These are phyloP conservation scores for Xenosphaeropsis pyriputrescens DNA, from an alignment of 2,329 filamentous ascomycete species.

Conservation along the genomic window DNA sequence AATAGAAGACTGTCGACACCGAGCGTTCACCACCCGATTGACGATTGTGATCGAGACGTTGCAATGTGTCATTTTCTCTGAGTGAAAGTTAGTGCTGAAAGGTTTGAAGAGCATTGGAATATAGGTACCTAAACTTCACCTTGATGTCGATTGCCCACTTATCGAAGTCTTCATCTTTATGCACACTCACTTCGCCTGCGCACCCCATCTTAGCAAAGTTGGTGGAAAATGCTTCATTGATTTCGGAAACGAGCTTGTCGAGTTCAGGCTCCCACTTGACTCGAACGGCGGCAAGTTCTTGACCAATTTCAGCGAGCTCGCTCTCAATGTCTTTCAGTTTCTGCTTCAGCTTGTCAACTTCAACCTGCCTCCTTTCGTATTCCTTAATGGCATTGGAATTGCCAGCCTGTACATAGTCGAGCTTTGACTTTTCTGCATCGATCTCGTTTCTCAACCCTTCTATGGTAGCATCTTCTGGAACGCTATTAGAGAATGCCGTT, in stretches of 20 bases:
- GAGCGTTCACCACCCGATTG: conserved; percentile 94
- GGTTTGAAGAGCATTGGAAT: conserved; percentile 3
- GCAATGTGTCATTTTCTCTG: conserved; percentile 68
- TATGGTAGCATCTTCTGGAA: conserved; percentile 33
- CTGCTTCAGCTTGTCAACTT: conserved; percentile 51
- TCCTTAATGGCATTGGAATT: conserved; percentile 64
- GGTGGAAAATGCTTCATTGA: conserved; percentile 81
- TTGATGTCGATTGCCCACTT: conserved; percentile 88
- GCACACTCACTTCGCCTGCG: conserved; percentile 74
- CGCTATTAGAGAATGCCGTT: conserved; percentile 22
- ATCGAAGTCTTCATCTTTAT: conserved; percentile 89
- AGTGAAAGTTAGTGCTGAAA: conserved; percentile 6
- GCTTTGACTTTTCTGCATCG: conserved; percentile 54
- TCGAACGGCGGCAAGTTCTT: conserved; percentile 50
- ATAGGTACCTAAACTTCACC: conserved; percentile 72
- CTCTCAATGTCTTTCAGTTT: conserved; percentile 40
- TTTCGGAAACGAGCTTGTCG: conserved; percentile 61
- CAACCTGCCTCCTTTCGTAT: conserved; percentile 56
- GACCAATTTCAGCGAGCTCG: conserved; percentile 37
- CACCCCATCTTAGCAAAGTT: conserved; percentile 93
- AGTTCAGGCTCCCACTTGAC: conserved; percentile 71
- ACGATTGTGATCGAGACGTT: conserved; percentile 76
- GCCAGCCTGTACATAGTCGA: conserved; percentile 68
- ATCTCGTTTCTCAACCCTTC: conserved; percentile 63
- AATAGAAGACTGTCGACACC: conserved; percentile 95